Evolutionary conservation across 169 alveolate genomes (phyloP), one percentile per base, ranked within the genome.

Genomic region (Eimeria maxima): DNA sequence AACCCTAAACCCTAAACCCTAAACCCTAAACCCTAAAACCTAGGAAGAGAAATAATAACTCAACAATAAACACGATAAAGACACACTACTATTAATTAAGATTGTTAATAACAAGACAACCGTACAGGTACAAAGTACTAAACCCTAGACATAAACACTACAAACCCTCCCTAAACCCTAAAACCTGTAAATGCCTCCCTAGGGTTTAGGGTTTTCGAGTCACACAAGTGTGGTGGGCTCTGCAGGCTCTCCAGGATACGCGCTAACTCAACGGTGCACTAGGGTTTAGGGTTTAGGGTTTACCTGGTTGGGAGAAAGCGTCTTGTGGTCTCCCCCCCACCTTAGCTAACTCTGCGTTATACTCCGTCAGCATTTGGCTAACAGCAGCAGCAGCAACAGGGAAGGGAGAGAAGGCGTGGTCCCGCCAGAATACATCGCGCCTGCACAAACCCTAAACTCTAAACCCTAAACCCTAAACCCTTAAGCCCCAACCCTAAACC

Each of bases 311-410:
- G 20, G 90, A 3, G 44, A 80, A 80, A 47, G 90, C 90, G 69
- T 80, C 90, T 4, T 69, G 65, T 2, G 45, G 16, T 45, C 90
- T 33, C 20, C 45, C 5, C 22, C 90, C 90, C 16, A 80, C 69
- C 71, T 50, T 81, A 22, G 71, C 38, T 3, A 93, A 69, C 87
- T 93, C 71, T 18, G 89, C 89, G 53, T 96, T 96, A 63, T 96
- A 96, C 22, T 95, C 97, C 24, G 95, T 89, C 33, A 96, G 94
- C 95, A 89, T 87, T 74, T 96, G 97, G 87, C 97, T 92, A 44
- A 96, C 97, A 7, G 97, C 95, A 38, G 93, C 92, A 2, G 97
- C 97, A 11, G 96, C 97, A 5, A 95, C 96, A 14, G 97, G 96
- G 88, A 96, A 96, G 67, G 95, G 96, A 3, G 95, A 96, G 60